A percentile compares a stretch with the other conserved stretches of the same genome.
phyloP scores from a whole-genome alignment of 805 yeast species.

The Wickerhamiella allomyrinae region DNA sequence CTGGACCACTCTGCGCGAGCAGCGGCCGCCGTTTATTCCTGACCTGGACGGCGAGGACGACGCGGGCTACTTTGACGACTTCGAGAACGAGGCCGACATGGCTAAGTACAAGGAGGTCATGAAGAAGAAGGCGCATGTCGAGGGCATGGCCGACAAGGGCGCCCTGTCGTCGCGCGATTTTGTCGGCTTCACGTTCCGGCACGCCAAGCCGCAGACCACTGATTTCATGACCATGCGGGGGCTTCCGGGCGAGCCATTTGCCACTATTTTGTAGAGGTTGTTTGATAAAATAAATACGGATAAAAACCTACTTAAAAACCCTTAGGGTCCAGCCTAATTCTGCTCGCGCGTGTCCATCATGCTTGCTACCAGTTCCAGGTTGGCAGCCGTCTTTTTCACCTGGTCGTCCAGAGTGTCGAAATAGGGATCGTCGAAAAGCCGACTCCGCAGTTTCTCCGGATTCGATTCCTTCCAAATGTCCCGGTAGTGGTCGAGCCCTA shows the following conservation, averaged over 20 bases:
- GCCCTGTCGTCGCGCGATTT: slow-evolving; percentile 50
- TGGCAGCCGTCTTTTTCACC: slow-evolving; percentile 35
- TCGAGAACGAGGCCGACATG: slow-evolving; percentile 92
- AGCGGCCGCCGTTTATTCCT: slow-evolving; percentile 90
- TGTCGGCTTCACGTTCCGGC: slow-evolving; percentile 93
- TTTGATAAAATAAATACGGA: too few relatives aligned
- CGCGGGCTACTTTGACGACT: slow-evolving; percentile 97
- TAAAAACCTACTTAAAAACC: too few relatives aligned
- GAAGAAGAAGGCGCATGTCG: slow-evolving; percentile 78
- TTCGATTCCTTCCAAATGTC: slow-evolving; percentile 18
- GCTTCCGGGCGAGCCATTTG: slow-evolving; percentile 6
- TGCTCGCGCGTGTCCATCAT: slow-evolving; percentile 25
- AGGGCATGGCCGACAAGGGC: slow-evolving; percentile 56
- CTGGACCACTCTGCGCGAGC: slow-evolving; percentile 53
- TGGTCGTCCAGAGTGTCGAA: slow-evolving; percentile 38
- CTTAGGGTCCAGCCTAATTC: too few relatives aligned
- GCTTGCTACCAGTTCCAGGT: slow-evolving; percentile 39
- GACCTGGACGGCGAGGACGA: slow-evolving; percentile 94
- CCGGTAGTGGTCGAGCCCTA: slow-evolving; percentile 23
- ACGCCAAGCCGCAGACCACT: slow-evolving; percentile 31
- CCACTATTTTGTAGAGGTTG: slow-evolving; percentile 13
- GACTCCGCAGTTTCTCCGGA: slow-evolving; percentile 21
- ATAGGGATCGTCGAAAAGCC: slow-evolving; percentile 35
- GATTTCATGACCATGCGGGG: slow-evolving; percentile 13
- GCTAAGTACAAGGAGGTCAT: slow-evolving; percentile 94